Evolutionary conservation across 495 filamentous ascomycete genomes (phyloP), one percentile per base, ranked within the genome.

Genomic region (Parathielavia hyrcaniae): DNA sequence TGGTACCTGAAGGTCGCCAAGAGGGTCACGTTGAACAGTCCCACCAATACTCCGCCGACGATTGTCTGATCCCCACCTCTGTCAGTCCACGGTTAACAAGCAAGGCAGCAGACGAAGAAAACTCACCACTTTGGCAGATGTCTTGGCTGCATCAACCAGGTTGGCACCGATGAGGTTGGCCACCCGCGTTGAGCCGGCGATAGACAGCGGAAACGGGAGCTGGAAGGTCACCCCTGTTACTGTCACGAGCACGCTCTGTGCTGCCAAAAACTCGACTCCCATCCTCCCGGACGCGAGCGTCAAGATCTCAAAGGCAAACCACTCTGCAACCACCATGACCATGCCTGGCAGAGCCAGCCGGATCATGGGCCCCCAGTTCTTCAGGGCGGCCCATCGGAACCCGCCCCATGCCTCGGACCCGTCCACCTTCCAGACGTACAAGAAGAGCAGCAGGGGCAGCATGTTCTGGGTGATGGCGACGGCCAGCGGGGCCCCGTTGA

Each of bases 251-350:
- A 84, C 73, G 36, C 80, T 81, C 64, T 86, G 83, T 5, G 83
- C 83, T 17, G 83, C 83, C 9, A 93, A 75, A 40, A 82, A 79
- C 1, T 81, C 78, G 0, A 86, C 86, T 20, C 83, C 85, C 50
- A 91, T 82, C 56, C 86, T 85, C 17, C 83, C 83, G 0, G 86
- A 81, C 8, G 82, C 81, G 13, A 93, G 75, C 0, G 88, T 91
- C 45, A 93, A 69, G 40, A 91, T 79, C 66, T 91, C 89, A 62
- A 93, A 91, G 17, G 89, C 89, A 6, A 95, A 79, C 70, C 83
- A 92, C 67, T 96, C 92, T 8, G 91, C 91, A 68, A 93, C 86
- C 1, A 97, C 87, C 89, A 96, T 96, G 43, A 95, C 71, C 67
- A 96, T 81, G 4, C 91, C 91, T 86, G 91, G 91, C 17, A 96